Base-by-base conservation (phyloP, 148 eudicot genomes). In the Salicornia ramosissima region DNA sequence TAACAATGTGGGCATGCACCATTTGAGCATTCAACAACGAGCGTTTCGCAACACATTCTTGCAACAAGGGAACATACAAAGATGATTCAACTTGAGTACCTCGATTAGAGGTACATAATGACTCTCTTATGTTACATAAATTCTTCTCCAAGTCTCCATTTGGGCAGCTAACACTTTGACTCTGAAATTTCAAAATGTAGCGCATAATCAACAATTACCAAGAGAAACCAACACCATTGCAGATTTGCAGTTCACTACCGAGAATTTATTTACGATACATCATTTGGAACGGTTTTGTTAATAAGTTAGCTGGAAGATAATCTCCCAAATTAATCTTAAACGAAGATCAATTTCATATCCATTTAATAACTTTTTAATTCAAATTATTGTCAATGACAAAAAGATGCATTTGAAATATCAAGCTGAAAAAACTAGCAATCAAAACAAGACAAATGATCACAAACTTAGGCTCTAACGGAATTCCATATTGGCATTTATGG, bases 1-100 rank as follows among this genome's bases (percentile, higher is more conserved):
- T 88, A 13, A 84, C 75, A 25, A 88, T 83, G 64, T 88, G 90
- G 66, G 75, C 87, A 75, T 88, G 94, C 42, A 86, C 72, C 53
- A 58, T 49, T 65, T 69, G 72, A 9, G 85, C 79, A 68, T 78
- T 53, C 51, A 74, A 75, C 64, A 83, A 19, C 16, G 84, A 84
- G 18, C 63, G 80, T 28, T 77, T 81, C 29, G 64, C 68, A 6
- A 84, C 58, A 70, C 90, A 86, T 78, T 86, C 82, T 77, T 88
- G 84, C 79, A 88, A 71, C 53, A 88, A 68, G 0, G 94, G 88
- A 15, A 84, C 71, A 71, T 86, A 88, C 21, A 71, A 69, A 43
- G 80, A 69, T 0, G 90, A 74, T 43, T 84, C 82, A 34, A 76
- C 70, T 19, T 73, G 73, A n/a, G 68, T 49, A 43, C 81, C 86